phyloP scores from a whole-genome alignment of 257 asterid species.

The Solanum chiquidenum region DNA sequence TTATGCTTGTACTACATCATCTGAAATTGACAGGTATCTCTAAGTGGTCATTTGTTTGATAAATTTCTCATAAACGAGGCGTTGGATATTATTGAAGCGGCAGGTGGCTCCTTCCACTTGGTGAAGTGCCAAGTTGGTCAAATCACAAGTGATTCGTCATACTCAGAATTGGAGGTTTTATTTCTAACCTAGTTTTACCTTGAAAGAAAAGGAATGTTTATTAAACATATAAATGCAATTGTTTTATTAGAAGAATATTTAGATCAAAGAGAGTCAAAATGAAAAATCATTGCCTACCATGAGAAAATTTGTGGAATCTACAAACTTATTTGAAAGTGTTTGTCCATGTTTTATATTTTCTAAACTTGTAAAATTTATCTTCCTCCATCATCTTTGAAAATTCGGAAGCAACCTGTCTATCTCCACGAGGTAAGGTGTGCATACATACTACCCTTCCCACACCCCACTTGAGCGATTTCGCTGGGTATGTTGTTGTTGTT shows the following conservation, averaged over 20 bases:
- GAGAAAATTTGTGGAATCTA: neutral
- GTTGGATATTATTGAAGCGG: conserved; percentile 88
- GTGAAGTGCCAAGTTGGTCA: conserved; percentile 94
- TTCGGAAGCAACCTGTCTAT: neutral
- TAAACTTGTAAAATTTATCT: neutral
- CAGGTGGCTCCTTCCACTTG: conserved; percentile 93
- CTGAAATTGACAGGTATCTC: conserved; percentile 50
- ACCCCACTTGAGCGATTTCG: neutral
- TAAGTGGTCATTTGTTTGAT: conserved; percentile 96
- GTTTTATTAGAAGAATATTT: neutral
- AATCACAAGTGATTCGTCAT: conserved; percentile 53
- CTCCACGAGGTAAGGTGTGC: neutral
- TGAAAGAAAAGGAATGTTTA: neutral
- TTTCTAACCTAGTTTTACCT: neutral
- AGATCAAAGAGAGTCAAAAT: neutral
- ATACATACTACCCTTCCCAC: neutral
- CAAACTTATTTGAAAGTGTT: neutral
- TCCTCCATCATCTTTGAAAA: neutral
- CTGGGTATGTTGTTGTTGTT: neutral
- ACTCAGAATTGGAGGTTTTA: conserved; percentile 82
- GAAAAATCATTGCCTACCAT: neutral
- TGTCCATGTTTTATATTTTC: neutral
- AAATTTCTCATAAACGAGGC: conserved; percentile 86
- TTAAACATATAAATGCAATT: neutral
- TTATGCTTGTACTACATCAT: neutral